Evolutionary conservation across 495 filamentous ascomycete genomes (phyloP).

Genomic region (Annulohypoxylon maeteangense): DNA sequence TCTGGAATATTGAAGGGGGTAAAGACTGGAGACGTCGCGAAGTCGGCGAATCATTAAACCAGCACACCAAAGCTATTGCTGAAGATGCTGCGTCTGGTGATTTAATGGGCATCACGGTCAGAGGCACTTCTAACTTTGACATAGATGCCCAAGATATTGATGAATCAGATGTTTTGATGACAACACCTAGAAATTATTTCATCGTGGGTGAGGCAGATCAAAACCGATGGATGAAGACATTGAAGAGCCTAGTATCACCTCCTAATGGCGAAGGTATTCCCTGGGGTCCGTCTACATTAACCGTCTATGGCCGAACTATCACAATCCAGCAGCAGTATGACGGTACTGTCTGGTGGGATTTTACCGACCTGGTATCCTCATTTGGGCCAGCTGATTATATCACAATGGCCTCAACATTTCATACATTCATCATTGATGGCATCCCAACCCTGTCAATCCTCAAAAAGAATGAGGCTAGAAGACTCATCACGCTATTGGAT

Average conservation of each 20-base stretch:
- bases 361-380: slow-evolving; percentile 65
- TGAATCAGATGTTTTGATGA: slow-evolving; percentile 4
- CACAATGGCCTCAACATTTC: slow-evolving; percentile 73
- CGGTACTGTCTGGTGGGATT: slow-evolving; percentile 66
- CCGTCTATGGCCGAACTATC: slow-evolving; percentile 69
- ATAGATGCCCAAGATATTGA: slow-evolving; percentile 1
- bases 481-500: slow-evolving; percentile 77
- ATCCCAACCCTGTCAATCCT: slow-evolving; percentile 66
- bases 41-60: slow-evolving; percentile 33
- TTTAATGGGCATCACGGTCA: slow-evolving; percentile 12
- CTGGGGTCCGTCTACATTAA: slow-evolving; percentile 62
- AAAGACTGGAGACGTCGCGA: slow-evolving; percentile 72
- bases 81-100: slow-evolving; percentile 15
- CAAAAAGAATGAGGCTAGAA: slow-evolving; percentile 76
- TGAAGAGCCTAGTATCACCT: slow-evolving; percentile 15
- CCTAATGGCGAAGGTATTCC: slow-evolving; percentile 17
- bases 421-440: slow-evolving; percentile 71
- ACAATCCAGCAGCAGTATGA: slow-evolving; percentile 59
- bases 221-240: slow-evolving; percentile 22
- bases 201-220: slow-evolving; percentile 35
- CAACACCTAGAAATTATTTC: slow-evolving; percentile 50
- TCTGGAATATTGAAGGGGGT: slow-evolving; percentile 75
- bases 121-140: slow-evolving; percentile 1
- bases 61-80: not conserved
- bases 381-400: slow-evolving; percentile 80